Evolutionary conservation across 495 filamentous ascomycete genomes (phyloP), one percentile per base, ranked within the genome.

Genomic region (Penicillium tannophilum): DNA sequence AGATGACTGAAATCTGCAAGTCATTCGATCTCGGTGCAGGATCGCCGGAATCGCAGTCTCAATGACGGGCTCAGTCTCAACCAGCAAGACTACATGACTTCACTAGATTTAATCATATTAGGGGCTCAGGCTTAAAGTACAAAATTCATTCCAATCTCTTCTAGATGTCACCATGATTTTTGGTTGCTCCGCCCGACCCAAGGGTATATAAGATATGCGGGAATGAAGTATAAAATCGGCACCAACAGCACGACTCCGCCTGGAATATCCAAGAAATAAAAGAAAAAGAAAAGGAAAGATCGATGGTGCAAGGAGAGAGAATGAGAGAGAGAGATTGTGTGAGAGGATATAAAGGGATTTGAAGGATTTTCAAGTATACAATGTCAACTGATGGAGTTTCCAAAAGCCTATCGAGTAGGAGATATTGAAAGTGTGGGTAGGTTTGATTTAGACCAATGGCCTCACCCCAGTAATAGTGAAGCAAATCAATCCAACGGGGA

Each of bases 151-250:
- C 56, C 61, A 61, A 46, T 63, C 60, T 53, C 49, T 58, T 67
- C 64, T 67, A 69, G 54, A 57, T 62, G 57, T 54, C 56, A 61
- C 54, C 48, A 60, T 62, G 35, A 54, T 64, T 58, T 60, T 63
- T 62, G 12, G n/a, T 61, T 59, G 56, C 56, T 67, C 64, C 65
- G 54, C 49, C 64, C 57, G 63, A 65, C 63, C 62, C 64, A 56
- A 67, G 72, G 69, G 69, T 74, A 74, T 77, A 73, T 75, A 57
- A 63, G 57, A 66, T 64, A 70, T 64, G 67, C 55, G 65, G 55
- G 59, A 66, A 66, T 55, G 46, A 65, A 62, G 53, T 55, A 52
- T 54, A 35, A 53, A 55, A 23, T 52, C 41, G 36, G 44, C 36
- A 45, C 35, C 52, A 23, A 52, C 19, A 57, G 56, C 52, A 19